These are phyloP conservation scores for Syncephalastrum racemosum DNA, from an alignment of 371 early-diverging fungal species.

Conservation along the genomic window DNA sequence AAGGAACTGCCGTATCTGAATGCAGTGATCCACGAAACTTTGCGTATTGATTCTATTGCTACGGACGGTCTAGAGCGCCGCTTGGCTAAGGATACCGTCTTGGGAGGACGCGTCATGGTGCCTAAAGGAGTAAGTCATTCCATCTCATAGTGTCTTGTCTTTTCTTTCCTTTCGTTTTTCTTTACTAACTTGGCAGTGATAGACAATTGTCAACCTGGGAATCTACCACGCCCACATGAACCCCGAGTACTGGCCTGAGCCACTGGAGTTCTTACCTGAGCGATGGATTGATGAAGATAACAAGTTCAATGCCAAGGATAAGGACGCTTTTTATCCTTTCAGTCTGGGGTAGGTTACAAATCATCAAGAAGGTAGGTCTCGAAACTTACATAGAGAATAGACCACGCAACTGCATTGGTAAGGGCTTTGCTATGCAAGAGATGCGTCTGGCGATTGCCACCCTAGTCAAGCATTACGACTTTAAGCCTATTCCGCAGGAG, in stretches of 20 bases:
- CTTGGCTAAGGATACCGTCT: conserved; percentile 10
- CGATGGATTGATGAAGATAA: conserved; percentile 24
- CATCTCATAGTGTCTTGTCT: neutral
- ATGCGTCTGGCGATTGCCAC: conserved; percentile 35
- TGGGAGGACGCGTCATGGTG: conserved; percentile 12
- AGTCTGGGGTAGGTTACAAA: neutral
- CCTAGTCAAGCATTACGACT: conserved; percentile 25
- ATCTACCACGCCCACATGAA: conserved; percentile 17
- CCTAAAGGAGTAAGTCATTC: conserved; percentile 22
- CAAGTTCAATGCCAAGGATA: neutral
- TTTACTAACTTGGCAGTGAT: no score
- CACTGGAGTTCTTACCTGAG: conserved; percentile 29
- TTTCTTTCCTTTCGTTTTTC: neutral
- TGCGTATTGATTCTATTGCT: conserved; percentile 29
- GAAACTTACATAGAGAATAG: conserved; percentile 2
- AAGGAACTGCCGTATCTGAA: conserved; percentile 33
- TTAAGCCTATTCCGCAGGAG: conserved; percentile 18
- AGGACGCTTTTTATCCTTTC: conserved; percentile 25
- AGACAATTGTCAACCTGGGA: no score
- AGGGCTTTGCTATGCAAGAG: conserved; percentile 45
- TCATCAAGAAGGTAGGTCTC: no score
- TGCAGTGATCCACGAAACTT: conserved; percentile 31
- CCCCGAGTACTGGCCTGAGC: conserved; percentile 23
- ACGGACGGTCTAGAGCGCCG: conserved; percentile 19
- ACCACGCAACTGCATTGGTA: conserved; percentile 47